These are phyloP conservation scores for Arthroderma sp. DNA, from an alignment of 2,329 filamentous ascomycete genomes.

Conservation along the genomic window DNA sequence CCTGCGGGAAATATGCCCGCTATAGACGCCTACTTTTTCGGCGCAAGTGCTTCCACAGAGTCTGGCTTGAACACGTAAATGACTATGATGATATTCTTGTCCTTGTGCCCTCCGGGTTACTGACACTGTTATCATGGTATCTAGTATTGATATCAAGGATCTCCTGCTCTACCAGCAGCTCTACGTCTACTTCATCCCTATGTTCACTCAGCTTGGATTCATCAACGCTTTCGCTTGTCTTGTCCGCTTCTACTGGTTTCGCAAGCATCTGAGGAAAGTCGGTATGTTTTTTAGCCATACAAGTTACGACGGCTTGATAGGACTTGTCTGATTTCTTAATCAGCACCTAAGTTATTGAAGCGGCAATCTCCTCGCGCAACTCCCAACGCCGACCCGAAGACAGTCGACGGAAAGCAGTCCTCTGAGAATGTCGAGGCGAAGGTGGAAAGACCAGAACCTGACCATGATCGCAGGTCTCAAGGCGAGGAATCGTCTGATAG, in stretches of 20 bases:
- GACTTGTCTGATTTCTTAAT: no score
- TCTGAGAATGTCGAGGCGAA: no score
- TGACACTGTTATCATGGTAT: background rate
- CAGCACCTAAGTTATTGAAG: no score
- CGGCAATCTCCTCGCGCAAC: no score
- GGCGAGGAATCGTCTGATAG: no score
- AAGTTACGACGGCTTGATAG: no score
- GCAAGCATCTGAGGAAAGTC: constrained; percentile 30
- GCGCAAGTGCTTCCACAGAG: constrained; percentile 38
- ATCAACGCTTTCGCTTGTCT: constrained; percentile 39
- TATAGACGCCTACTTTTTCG: constrained; percentile 40
- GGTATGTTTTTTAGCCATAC: constrained; percentile 12
- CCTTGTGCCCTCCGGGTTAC: background rate
- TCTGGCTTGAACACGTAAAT: constrained; percentile 39
- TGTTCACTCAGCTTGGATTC: constrained; percentile 37
- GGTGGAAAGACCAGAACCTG: no score
- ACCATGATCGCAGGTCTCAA: no score
- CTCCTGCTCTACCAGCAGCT: constrained; percentile 41
- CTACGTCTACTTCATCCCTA: constrained; percentile 38
- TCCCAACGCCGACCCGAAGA: no score
- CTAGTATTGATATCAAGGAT: constrained; percentile 38
- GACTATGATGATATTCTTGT: background rate
- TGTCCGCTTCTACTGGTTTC: constrained; percentile 38
- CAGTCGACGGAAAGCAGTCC: no score
- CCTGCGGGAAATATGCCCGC: constrained; percentile 29